phyloP scores from a whole-genome alignment of 805 yeast genomes.

The Kregervanrija pseudodelftensis region DNA sequence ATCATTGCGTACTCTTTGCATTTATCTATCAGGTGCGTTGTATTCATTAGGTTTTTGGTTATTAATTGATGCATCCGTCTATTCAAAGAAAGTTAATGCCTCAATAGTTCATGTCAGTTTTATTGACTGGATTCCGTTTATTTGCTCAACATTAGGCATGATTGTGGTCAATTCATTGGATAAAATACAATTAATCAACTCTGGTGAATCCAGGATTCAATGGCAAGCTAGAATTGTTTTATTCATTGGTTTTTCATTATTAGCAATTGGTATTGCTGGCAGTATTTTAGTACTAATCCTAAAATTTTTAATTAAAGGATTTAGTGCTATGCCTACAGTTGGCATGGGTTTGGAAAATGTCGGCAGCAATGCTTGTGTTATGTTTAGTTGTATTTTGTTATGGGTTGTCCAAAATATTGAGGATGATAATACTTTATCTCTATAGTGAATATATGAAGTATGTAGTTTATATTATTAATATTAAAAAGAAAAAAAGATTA shows the following conservation, averaged over 20 bases:
- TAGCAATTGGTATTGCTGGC: conserved; percentile 94
- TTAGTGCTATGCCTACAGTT: conserved; percentile 70
- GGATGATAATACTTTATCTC: conserved; percentile 88
- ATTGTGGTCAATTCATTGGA: conserved; percentile 70
- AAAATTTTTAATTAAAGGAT: conserved; percentile 74
- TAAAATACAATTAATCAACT: conserved; percentile 39
- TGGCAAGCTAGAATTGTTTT: conserved; percentile 93
- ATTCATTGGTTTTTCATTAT: conserved; percentile 84
- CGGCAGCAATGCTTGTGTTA: conserved; percentile 65
- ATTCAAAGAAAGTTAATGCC: conserved; percentile 77
- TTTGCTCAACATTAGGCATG: conserved; percentile 87
- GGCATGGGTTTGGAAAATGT: conserved; percentile 94
- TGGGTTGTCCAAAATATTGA: conserved; percentile 96
- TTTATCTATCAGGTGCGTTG: conserved; percentile 67
- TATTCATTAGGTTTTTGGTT: conserved; percentile 88
- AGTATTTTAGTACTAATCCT: conserved; percentile 81
- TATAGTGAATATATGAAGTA: conserved; percentile 11
- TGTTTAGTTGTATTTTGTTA: conserved; percentile 81
- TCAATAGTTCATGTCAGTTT: conserved; percentile 82
- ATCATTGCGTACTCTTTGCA: conserved; percentile 63
- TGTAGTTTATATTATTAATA: neutral
- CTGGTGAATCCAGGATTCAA: conserved; percentile 34
- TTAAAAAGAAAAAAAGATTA: conserved; percentile 2
- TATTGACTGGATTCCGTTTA: conserved; percentile 92
- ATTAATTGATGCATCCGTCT: conserved; percentile 82